A percentile compares a stretch with the other conserved stretches of the same genome.
These are phyloP conservation scores for Saccharomyces uvarum DNA, from an alignment of 1,139 yeast species.

Conservation along the genomic window DNA sequence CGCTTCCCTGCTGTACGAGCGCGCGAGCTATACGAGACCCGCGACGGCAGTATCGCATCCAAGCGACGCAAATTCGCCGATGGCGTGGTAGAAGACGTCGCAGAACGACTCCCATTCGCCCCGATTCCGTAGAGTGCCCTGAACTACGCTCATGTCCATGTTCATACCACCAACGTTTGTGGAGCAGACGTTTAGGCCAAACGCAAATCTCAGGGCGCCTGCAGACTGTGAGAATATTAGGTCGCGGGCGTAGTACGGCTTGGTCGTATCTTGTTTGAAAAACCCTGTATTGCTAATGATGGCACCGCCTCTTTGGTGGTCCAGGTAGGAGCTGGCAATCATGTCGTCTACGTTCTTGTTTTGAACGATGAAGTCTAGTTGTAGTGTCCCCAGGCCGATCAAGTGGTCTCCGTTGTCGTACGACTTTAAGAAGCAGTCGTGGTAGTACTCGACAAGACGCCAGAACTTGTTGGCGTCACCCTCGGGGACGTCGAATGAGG, in stretches of 20 bases:
- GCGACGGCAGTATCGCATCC: constrained; percentile 1
- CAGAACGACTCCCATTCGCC: constrained; percentile 14
- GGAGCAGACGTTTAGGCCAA: constrained; percentile 17
- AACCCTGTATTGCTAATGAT: constrained; percentile 24
- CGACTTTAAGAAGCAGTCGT: constrained; percentile 9
- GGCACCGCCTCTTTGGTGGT: constrained; percentile 19
- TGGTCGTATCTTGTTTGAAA: constrained; percentile 8
- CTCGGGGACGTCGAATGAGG: constrained; percentile 14
- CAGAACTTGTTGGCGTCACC: constrained; percentile 16
- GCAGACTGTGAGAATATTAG: constrained; percentile 21
- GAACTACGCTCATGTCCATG: constrained; percentile 15
- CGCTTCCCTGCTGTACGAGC: neutral
- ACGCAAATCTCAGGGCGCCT: constrained; percentile 20
- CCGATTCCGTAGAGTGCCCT: constrained; percentile 13
- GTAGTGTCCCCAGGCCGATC: constrained; percentile 19
- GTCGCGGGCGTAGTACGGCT: constrained; percentile 11
- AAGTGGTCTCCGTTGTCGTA: constrained; percentile 15
- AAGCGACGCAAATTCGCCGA: constrained; percentile 7
- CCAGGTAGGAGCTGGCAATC: constrained; percentile 14
- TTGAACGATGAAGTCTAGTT: constrained; percentile 16
- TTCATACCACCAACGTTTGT: constrained; percentile 23
- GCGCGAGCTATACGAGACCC: neutral
- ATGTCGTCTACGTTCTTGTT: constrained; percentile 19
- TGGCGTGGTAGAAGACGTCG: constrained; percentile 9
- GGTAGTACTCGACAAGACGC: constrained; percentile 18